Evolutionary conservation across 148 eudicot species (phyloP), one percentile per base, ranked within the genome.

Genomic region (Nepenthes gracilis): DNA sequence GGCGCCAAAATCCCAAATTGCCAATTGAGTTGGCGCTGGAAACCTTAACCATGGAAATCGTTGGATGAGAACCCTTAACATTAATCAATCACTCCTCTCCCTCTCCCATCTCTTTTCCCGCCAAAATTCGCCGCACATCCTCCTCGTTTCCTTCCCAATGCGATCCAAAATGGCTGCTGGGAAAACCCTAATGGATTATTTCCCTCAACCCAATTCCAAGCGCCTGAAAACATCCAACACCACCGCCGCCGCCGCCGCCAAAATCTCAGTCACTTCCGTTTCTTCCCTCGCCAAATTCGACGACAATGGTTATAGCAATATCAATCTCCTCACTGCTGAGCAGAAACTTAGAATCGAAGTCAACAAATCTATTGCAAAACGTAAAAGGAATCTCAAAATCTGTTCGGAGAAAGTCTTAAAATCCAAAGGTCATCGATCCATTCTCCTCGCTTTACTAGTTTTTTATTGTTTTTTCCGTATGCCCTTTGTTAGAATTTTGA

Each of bases 121-220:
- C 58, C 58, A 5, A 6, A 55, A 32, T 36, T 35, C 36, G 11
- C 3, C 53, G 2, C 6, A 9, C 36, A 35, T 33, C 36, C 11
- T 3, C 8, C 36, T 32, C 9, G 9, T 0, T 13, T 32, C 58
- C 6, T 55, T 11, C 5, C 32, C 55, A 52, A 5, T 2, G 32
- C 8, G 45, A 4, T 40, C 6, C 55, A 52, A 52, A 59, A 75
- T 75, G 80, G 69, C 73, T 8, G 45, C 78, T 12, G 66, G 86
- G 53, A 89, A 80, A 83, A 81, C 96, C 81, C 80, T 89, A 63
- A 74, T 64, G 70, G 94, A 86, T 43, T 72, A 77, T 65, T 84
- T 78, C 70, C 75, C 77, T 59, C 80, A 69, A 60, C 83, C 85
- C 4, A 73, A 74, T 6, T 61, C 85, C 32, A 87, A 87, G 69